Percentiles rank a stretch among this genome's conserved stretches.
phyloP scores from a whole-genome alignment of 352 stramenopile species.

The Hyaloperonospora arabidopsidis region DNA sequence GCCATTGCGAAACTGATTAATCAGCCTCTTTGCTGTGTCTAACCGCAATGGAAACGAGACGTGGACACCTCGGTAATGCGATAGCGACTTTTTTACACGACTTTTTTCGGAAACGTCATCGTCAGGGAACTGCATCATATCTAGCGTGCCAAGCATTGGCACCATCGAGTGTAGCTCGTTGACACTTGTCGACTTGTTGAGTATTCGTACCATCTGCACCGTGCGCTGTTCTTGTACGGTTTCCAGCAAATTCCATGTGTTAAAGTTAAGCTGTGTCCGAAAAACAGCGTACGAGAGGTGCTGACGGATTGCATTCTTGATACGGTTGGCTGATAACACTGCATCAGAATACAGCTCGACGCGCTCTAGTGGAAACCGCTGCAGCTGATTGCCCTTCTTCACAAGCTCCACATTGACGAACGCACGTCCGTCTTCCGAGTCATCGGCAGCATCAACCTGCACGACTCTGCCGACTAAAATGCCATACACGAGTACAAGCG shows the following conservation, averaged over 20 bases:
- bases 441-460: conserved; percentile 52
- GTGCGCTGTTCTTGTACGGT: conserved; percentile 76
- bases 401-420: conserved; percentile 58
- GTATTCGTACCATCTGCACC: conserved; percentile 78
- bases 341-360: conserved; percentile 77
- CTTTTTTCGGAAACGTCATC: conserved; percentile 52
- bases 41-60: conserved; percentile 62
- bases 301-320: conserved; percentile 66
- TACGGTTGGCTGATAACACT: conserved; percentile 70
- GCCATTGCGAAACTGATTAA: conserved; percentile 81
- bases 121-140: conserved; percentile 40
- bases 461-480: conserved; percentile 55
- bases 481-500: conserved; percentile 70
- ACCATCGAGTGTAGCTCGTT: conserved; percentile 76
- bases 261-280: conserved; percentile 79
- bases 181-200: conserved; percentile 79
- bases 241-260: conserved; percentile 78
- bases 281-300: conserved; percentile 72
- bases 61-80: conserved; percentile 67
- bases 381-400: conserved; percentile 37
- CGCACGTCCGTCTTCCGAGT: conserved; percentile 43
- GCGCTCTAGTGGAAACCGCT: conserved; percentile 50
- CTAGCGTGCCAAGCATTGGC: conserved; percentile 60
- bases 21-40: conserved; percentile 72
- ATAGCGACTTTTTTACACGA: conserved; percentile 49